Conservation (phyloP, 179 eudicot species). For the Pouteria campechiana region DNA sequence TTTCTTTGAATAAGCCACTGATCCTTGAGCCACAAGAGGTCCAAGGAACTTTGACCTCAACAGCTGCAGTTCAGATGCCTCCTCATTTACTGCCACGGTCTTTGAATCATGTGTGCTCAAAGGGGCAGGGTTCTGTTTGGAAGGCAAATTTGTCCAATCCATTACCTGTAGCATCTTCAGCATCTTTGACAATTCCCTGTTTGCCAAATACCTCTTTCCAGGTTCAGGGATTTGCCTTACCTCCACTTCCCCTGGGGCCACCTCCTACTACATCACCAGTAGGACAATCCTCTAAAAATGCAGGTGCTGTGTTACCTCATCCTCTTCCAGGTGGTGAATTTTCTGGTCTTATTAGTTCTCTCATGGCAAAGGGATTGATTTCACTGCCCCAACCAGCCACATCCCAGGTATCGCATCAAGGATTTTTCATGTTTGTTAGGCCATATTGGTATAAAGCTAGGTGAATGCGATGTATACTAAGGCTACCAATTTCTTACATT, state of each 20-base stretch:
- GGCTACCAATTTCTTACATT: too few relatives aligned
- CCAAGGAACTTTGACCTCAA: too few relatives aligned
- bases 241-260: conserved; percentile 35
- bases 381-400: conserved; percentile 44
- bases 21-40: too few relatives aligned
- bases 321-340: conserved; percentile 32
- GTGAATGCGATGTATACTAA: too few relatives aligned
- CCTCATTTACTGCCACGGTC: conserved; percentile 16
- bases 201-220: conserved; percentile 24
- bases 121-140: conserved; percentile 21
- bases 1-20: conserved; percentile 24
- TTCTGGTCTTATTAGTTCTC: conserved; percentile 58
- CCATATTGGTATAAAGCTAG: too few relatives aligned
- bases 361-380: conserved; percentile 74
- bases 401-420: conserved; percentile 33
- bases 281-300: conserved; percentile 26
- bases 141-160: conserved; percentile 19
- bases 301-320: conserved; percentile 20
- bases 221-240: conserved; percentile 27
- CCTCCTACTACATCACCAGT: conserved; percentile 29
- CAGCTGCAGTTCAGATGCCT: too few relatives aligned
- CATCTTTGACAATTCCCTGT: conserved; percentile 27
- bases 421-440: neutral
- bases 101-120: conserved; percentile 30
- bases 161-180: conserved; percentile 21